Percentiles rank a stretch among this genome's conserved stretches.
Evolutionary conservation across 192 early-diverging fungal genomes (phyloP).

Genomic region (Coemansia sp.): DNA sequence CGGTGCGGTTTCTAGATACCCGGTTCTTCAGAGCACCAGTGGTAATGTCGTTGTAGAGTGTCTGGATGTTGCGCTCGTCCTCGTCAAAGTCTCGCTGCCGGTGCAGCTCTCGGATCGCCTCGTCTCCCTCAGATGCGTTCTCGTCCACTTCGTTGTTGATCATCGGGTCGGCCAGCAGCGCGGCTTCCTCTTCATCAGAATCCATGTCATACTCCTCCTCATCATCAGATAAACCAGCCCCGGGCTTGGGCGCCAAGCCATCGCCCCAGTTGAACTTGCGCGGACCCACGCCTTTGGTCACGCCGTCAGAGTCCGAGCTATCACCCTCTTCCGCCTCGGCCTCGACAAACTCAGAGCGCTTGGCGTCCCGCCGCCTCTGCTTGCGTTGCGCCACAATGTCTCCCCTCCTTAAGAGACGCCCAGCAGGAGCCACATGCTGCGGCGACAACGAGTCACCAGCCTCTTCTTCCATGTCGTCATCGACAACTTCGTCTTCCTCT

Average conservation of each 20-base stretch:
- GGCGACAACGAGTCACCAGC: background rate
- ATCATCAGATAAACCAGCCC: constrained; percentile 14
- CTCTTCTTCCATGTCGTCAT: background rate
- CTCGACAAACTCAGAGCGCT: constrained; percentile 52
- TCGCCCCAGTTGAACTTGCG: constrained; percentile 50
- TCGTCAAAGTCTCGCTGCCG: constrained; percentile 38
- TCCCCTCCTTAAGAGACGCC: constrained; percentile 12
- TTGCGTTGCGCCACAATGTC: background rate
- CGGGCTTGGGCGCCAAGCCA: background rate
- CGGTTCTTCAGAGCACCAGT: constrained; percentile 38
- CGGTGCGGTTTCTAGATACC: background rate
- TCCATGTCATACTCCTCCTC: constrained; percentile 42
- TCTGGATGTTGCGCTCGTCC: constrained; percentile 43
- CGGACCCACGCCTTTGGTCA: constrained; percentile 1
- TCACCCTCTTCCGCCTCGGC: constrained; percentile 55
- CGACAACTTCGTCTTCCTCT: background rate
- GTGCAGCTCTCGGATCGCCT: constrained; percentile 43
- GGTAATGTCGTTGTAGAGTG: constrained; percentile 43
- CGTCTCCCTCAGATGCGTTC: constrained; percentile 21
- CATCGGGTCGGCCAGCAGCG: constrained; percentile 48
- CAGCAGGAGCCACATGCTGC: background rate
- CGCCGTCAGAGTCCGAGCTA: constrained; percentile 40
- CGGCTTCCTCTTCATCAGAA: constrained; percentile 41
- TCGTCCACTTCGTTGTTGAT: constrained; percentile 35
- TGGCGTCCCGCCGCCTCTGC: background rate